Conservation (phyloP, 1,139 yeast genomes). For the Saccharomyces hybrid region DNA sequence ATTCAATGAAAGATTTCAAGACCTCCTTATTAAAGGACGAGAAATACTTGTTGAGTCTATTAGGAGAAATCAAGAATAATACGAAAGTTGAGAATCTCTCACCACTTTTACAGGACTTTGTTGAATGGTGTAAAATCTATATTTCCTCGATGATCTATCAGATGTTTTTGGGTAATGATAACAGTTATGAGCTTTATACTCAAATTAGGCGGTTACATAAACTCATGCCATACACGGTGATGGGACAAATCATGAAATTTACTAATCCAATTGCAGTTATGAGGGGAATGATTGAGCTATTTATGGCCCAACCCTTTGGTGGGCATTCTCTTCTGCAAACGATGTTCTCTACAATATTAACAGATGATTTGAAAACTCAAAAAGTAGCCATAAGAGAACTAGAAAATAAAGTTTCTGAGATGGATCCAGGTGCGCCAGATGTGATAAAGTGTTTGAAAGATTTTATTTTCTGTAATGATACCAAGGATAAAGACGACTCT, state of each 20-base stretch:
- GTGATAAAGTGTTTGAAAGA: slow-evolving; percentile 26
- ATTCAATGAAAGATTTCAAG: slow-evolving; percentile 31
- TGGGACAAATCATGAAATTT: slow-evolving; percentile 65
- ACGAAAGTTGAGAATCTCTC: slow-evolving; percentile 36
- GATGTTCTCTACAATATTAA: slow-evolving; percentile 62
- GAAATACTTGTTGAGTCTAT: slow-evolving; percentile 26
- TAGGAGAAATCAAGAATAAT: slow-evolving; percentile 4
- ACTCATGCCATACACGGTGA: slow-evolving; percentile 66
- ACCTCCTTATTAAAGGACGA: slow-evolving; percentile 31
- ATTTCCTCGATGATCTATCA: slow-evolving; percentile 78
- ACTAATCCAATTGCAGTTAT: slow-evolving; percentile 83
- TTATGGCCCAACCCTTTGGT: slow-evolving; percentile 73
- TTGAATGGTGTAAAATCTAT: slow-evolving; percentile 77
- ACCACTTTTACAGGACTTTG: slow-evolving; percentile 57
- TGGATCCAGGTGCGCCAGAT: slow-evolving; percentile 24
- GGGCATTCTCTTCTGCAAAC: slow-evolving; percentile 62
- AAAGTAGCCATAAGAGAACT: slow-evolving; percentile 48
- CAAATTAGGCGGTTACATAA: slow-evolving; percentile 64
- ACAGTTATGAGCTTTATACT: slow-evolving; percentile 61
- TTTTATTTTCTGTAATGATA: slow-evolving; percentile 29
- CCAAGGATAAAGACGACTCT: slow-evolving; percentile 23
- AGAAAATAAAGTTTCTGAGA: slow-evolving; percentile 34
- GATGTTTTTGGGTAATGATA: slow-evolving; percentile 69
- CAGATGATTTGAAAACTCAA: slow-evolving; percentile 70
- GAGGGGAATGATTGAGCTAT: slow-evolving; percentile 67